Evolutionary conservation across 768 basidiomycete genomes (phyloP), one percentile per base, ranked within the genome.

Genomic region (Tulasnella sp.): DNA sequence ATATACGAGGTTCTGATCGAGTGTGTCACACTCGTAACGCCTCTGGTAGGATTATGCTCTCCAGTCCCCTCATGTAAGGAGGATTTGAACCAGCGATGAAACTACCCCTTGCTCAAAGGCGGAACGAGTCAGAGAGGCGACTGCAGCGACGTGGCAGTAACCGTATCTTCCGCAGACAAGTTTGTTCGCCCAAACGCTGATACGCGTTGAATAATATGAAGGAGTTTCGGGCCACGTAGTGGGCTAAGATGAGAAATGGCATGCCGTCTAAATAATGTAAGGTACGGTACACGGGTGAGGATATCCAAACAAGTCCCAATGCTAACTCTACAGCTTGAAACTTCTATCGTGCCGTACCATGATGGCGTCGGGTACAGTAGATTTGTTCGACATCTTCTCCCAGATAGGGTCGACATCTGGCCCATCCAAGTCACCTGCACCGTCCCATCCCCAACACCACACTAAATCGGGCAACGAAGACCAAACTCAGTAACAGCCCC

Each of bases 361-460:
- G 70, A 97, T 91, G 7, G 93, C 86, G 69, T 90, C 90, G 0
- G 85, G 26, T 2, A 82, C 83, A 71, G 85, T 90, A 15, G 91
- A 88, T 82, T 87, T 90, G 80, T 92, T 89, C 23, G 82, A 81
- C 91, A 92, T 92, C 44, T 84, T 83, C 84, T 98, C 97, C 97
- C 97, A 99, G 75, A 99, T 93, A 7, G 97, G 97, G 81, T 99
- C 97, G 7, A 99, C 94, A 82, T 99, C 96, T 0, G 97, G 97
- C 61, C 96, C 97, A 80, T 98, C 97, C 32, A 99, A 88, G 83
- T 99, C 97, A 26, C 97, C 97, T 3, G 97, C 97, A 18, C 97
- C 97, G 82, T 99, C 97, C 97, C 97, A 99, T 26, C 97, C 97
- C 97, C 97, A 98, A 83, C 97, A 99, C 97, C 97, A 98, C 16